phyloP scores from a whole-genome alignment of 345 rosid genomes.

The Microthlaspi erraticum region DNA sequence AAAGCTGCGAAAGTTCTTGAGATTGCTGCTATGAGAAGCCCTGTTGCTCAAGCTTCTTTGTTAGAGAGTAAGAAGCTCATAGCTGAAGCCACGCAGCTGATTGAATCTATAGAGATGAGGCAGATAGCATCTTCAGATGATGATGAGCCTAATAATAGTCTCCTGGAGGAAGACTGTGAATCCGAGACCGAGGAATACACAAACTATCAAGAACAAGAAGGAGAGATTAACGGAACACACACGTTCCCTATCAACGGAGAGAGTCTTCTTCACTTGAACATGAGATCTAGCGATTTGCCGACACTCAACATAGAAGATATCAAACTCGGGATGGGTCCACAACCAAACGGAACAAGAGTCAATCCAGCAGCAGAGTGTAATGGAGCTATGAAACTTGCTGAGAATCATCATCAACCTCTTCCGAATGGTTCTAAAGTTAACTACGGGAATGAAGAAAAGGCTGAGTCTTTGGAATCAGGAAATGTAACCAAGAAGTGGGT shows the following conservation, averaged over 20 bases:
- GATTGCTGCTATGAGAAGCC: slow-evolving; percentile 74
- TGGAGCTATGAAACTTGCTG: slow-evolving; percentile 37
- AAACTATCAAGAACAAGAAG: slow-evolving; percentile 30
- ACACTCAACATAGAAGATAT: slow-evolving; percentile 40
- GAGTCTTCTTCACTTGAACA: slow-evolving; percentile 43
- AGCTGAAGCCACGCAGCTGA: slow-evolving; percentile 75
- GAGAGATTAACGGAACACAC: slow-evolving; percentile 57
- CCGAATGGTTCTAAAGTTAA: slow-evolving; percentile 50
- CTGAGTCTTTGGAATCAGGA: slow-evolving; percentile 32
- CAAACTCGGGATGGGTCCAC: slow-evolving; percentile 25
- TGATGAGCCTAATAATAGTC: slow-evolving; percentile 36
- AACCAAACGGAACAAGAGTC: slow-evolving; percentile 50
- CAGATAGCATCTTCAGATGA: slow-evolving; percentile 42
- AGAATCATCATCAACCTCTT: slow-evolving; percentile 32
- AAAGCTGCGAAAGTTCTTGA: slow-evolving; percentile 87
- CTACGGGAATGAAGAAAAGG: slow-evolving; percentile 38
- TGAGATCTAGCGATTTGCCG: slow-evolving; percentile 38
- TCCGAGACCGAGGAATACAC: slow-evolving; percentile 27
- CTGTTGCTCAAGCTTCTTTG: slow-evolving; percentile 80
- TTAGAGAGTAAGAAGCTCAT: slow-evolving; percentile 78
- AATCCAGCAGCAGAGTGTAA: slow-evolving; percentile 39
- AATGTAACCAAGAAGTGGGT: slow-evolving; percentile 78
- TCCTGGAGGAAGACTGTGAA: slow-evolving; percentile 44
- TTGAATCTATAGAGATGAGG: slow-evolving; percentile 60
- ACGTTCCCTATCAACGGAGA: slow-evolving; percentile 43